Base-by-base conservation (phyloP, 371 early-diverging fungal species). In the Mortierella sp. region DNA sequence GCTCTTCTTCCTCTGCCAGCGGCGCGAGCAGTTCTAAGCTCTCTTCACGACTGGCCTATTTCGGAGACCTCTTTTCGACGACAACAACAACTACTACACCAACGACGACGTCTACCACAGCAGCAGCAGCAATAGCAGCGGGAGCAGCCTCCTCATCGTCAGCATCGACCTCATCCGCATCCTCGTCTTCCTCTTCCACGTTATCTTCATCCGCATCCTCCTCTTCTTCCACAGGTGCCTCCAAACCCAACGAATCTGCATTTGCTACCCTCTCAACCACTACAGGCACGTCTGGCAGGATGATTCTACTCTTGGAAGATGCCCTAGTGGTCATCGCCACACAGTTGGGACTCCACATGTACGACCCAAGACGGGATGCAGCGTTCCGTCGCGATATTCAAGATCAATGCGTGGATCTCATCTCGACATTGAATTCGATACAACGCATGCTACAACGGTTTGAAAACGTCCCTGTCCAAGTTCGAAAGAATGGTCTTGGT, bases 281-380 rank as follows among this genome's bases (percentile, higher is more conserved):
- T 19, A 70, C 78, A n/a, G 78, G 78, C 7, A 70, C 78, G 1
- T 76, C 78, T 19, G 43, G 30, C 18, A 48, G 78, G 28, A 76
- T 76, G 78, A 58, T 76, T 9, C 65, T 70, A 3, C 24, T 76
- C 12, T 26, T 76, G 58, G 78, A 76, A 53, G 78, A 76, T 47
- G 66, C 78, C 16, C 43, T 76, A 46, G 78, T 70, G n/a, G 66
- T 76, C 60, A 76, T 70, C 53, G 62, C 78, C 19, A 76, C 78
- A 0, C 78, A 76, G 54, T 52, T 76, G 50, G 78, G 62, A 1
- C 28, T 76, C 28, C 70, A 76, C 49, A 62, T 76, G 70, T 70
- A 76, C 30, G 61, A 69, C 46, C 78, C 70, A 18, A 61, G 62
- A 28, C 19, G 64, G 63, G 66, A 68, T 43, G 53, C 21, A 10